phyloP scores from a whole-genome alignment of 306 rosid genomes.

The Luffa acutangula region DNA sequence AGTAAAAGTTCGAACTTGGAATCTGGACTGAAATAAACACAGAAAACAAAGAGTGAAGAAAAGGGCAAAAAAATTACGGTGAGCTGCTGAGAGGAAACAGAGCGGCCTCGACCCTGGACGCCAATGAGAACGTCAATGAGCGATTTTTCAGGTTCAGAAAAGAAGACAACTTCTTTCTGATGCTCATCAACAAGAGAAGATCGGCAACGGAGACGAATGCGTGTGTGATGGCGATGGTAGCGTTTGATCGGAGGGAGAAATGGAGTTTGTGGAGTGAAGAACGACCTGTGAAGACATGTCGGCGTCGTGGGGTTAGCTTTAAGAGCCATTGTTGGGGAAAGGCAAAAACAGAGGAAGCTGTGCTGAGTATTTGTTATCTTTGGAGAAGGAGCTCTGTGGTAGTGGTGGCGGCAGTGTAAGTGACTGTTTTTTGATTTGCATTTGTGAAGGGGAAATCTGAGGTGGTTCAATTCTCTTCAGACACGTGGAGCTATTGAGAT shows the following conservation, averaged over 20 bases:
- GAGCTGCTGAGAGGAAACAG: conserved; percentile 75
- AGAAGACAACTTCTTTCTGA: conserved; percentile 25
- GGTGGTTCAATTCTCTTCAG: neutral
- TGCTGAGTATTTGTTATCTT: neutral
- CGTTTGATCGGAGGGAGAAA: conserved; percentile 4
- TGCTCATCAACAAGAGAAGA: conserved; percentile 27
- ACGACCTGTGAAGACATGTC: neutral
- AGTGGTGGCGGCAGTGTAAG: neutral
- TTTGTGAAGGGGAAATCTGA: neutral
- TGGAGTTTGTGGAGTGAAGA: conserved; percentile 3
- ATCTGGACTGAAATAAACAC: neutral
- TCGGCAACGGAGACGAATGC: neutral
- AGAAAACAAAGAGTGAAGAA: neutral
- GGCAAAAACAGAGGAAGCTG: neutral
- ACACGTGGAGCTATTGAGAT: neutral
- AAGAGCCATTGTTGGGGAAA: neutral
- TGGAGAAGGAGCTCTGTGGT: neutral
- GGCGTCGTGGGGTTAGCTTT: neutral
- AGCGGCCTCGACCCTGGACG: conserved; percentile 87
- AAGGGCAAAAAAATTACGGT: conserved; percentile 16
- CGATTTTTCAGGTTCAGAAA: conserved; percentile 47
- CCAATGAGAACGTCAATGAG: conserved; percentile 76
- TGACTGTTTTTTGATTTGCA: neutral
- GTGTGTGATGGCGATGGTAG: conserved; percentile 1
- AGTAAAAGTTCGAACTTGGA: neutral